Evolutionary conservation across 148 eudicot species (phyloP), one percentile per base, ranked within the genome.

Genomic region (Fallopia convolvulus): DNA sequence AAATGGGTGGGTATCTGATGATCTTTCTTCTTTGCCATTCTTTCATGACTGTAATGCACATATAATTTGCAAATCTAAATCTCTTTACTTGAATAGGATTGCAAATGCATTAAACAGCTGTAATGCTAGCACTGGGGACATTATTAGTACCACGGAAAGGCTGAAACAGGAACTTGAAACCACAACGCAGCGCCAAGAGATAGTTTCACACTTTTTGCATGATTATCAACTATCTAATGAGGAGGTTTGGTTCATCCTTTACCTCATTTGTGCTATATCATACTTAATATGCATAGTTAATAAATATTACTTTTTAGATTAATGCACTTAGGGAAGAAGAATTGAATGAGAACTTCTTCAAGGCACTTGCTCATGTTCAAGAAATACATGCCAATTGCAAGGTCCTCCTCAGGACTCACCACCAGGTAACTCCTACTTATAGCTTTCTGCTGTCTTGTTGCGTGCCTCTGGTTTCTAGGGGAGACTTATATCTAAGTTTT

Each of bases 321-420:
- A 91, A 83, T 87, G 97, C 99, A 8, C 88, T 95, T 39, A 86
- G 94, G 81, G 99, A 93, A 85, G 97, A 95, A 81, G 99, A 95
- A 70, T 85, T 95, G 80, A 85, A 84, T 76, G 99, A 92, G 47
- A 85, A 90, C 73, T 95, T 95, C 82, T 95, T 95, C 79, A 92
- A 93, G 89, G 99, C 97, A 44, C 94, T 95, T 83, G 86, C 94
- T 77, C 97, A 93, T 87, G 99, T 93, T 78, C 97, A 93, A 85
- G 97, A 90, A 78, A 95, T 95, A 74, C 99, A 95, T 88, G 91
- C 94, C 74, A 95, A 95, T 83, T 95, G 99, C 85, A 95, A 95
- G 89, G 87, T 95, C 40, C 83, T 95, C 80, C 97, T 95, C 65
- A 86, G 97, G 77, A 95, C 99, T 30, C 97, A 94, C 77, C 99